phyloP scores from a whole-genome alignment of 169 alveolate species.

The Theileria annulata region DNA sequence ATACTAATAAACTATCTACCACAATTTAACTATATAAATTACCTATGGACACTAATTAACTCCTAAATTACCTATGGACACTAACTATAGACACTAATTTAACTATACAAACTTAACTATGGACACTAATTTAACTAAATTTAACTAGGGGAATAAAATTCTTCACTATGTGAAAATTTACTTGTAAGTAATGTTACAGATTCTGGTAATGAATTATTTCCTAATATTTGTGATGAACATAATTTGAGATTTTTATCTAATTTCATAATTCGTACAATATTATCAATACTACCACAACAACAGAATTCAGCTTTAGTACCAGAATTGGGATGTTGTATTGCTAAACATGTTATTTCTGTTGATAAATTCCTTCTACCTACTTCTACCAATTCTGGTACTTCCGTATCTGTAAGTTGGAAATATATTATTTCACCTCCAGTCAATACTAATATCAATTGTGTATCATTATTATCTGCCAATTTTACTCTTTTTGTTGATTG shows the following conservation, averaged over 20 bases:
- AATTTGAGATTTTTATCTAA: constrained; percentile 90
- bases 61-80: no score
- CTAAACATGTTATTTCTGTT: constrained; percentile 87
- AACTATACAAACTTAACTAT: neutral
- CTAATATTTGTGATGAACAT: constrained; percentile 89
- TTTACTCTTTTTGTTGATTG: constrained; percentile 83
- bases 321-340: constrained; percentile 86
- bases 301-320: constrained; percentile 89
- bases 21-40: no score
- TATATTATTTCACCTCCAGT: constrained; percentile 91
- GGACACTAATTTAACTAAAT: constrained; percentile 19
- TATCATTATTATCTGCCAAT: constrained; percentile 89
- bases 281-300: constrained; percentile 94
- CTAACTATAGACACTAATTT: constrained; percentile 16
- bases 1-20: no score
- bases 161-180: constrained; percentile 44
- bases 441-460: constrained; percentile 88
- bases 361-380: constrained; percentile 75
- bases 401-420: constrained; percentile 91
- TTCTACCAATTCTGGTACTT: constrained; percentile 77
- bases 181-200: constrained; percentile 53
- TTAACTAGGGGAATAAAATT: constrained; percentile 51
- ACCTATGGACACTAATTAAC: no score
- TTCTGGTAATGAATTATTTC: constrained; percentile 84
- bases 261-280: constrained; percentile 89